These are phyloP conservation scores for Suillus americanus DNA, from an alignment of 768 basidiomycete genomes.

Conservation along the genomic window DNA sequence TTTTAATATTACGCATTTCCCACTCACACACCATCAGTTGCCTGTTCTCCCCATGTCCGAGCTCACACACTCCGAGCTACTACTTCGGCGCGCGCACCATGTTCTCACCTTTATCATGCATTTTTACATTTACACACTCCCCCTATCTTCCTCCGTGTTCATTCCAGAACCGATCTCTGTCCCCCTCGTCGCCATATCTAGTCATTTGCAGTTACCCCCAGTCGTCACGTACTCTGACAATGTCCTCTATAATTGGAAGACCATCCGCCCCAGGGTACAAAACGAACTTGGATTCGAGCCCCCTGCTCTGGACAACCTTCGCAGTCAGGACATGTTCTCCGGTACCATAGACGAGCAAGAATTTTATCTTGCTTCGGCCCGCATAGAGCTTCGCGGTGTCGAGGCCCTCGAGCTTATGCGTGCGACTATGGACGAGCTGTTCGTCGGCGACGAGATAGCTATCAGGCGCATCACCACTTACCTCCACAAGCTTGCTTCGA, in stretches of 20 bases:
- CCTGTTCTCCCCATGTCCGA: slow-evolving; percentile 47
- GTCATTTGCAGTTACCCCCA: slow-evolving; percentile 77
- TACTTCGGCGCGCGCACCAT: slow-evolving; percentile 70
- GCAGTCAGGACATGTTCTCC: slow-evolving; percentile 71
- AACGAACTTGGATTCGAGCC: slow-evolving; percentile 21
- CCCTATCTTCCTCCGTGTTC: slow-evolving; percentile 45
- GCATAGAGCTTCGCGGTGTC: slow-evolving; percentile 85
- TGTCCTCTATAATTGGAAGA: slow-evolving; percentile 84
- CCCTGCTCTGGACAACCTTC: slow-evolving; percentile 57
- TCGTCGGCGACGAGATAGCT: slow-evolving; percentile 70
- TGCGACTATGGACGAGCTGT: slow-evolving; percentile 82
- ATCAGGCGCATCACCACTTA: slow-evolving; percentile 62
- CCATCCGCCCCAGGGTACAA: slow-evolving; percentile 26
- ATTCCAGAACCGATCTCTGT: slow-evolving; percentile 73
- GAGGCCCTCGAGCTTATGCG: slow-evolving; percentile 86
- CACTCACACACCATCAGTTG: slow-evolving; percentile 40
- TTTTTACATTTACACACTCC: slow-evolving; percentile 72
- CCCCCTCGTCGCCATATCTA: slow-evolving; percentile 72
- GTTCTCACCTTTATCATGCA: slow-evolving; percentile 75
- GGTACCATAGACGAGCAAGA: slow-evolving; percentile 77
- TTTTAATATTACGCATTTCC: background rate
- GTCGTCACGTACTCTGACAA: slow-evolving; percentile 89
- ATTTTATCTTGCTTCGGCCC: slow-evolving; percentile 84
- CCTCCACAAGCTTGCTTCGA: slow-evolving; percentile 57
- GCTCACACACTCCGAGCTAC: slow-evolving; percentile 49